Evolutionary conservation across 2,329 filamentous ascomycete species (phyloP).

Genomic region (Geosmithia flava): DNA sequence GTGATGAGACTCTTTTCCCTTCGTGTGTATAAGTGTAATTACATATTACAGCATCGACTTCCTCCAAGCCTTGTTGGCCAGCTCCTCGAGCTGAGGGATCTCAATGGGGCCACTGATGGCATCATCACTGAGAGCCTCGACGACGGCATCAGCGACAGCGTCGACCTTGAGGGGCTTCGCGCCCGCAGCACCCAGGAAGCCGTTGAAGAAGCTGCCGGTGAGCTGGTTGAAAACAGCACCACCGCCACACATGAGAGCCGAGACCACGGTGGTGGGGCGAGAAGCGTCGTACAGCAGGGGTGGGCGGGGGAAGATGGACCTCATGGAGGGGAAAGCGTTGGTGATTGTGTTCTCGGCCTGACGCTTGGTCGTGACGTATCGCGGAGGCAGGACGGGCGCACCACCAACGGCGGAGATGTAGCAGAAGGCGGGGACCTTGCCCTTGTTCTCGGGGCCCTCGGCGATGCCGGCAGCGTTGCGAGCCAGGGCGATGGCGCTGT

Average conservation of each 20-base stretch:
- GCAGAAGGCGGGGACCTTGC: conserved; percentile 48
- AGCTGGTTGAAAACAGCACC: conserved; percentile 67
- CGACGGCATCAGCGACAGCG: conserved; percentile 74
- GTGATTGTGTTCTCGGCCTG: conserved; percentile 74
- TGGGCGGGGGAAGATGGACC: conserved; percentile 71
- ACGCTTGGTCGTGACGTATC: conserved; percentile 87
- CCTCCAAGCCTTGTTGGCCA: conserved; percentile 78
- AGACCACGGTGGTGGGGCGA: conserved; percentile 68
- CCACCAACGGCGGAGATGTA: conserved; percentile 85
- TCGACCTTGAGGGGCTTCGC: conserved; percentile 83
- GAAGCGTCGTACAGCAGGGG: conserved; percentile 84
- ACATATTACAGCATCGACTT: conserved; percentile 65
- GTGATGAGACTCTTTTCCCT: background rate
- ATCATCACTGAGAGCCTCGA: conserved; percentile 73
- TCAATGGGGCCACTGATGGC: conserved; percentile 64
- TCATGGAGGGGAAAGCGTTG: conserved; percentile 59
- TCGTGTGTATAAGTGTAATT: background rate
- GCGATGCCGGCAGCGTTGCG: conserved; percentile 46
- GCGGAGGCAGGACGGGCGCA: conserved; percentile 67
- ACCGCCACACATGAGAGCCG: conserved; percentile 65
- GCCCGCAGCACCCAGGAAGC: conserved; percentile 69
- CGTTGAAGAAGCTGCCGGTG: conserved; percentile 63
- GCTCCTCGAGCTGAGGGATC: conserved; percentile 63
- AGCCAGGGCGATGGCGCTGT: conserved; percentile 73
- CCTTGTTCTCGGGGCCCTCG: conserved; percentile 37